A percentile compares a stretch with the other conserved stretches of the same genome.
phyloP scores from a whole-genome alignment of 2,329 filamentous ascomycete genomes.

The Aspergillus versicolor region DNA sequence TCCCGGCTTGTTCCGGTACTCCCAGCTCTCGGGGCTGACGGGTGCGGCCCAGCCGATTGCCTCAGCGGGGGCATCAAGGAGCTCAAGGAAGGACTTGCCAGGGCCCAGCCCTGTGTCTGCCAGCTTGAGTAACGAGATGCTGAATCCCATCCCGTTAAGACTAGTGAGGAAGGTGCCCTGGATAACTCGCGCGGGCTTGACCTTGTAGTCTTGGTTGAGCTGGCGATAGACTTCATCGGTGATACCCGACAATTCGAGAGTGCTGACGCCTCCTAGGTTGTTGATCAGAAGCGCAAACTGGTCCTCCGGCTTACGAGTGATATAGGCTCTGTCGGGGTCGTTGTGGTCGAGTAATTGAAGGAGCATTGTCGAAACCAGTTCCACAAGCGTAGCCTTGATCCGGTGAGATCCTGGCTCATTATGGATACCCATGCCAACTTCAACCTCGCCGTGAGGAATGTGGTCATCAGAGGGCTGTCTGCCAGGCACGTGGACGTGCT shows the following conservation, averaged over 20 bases:
- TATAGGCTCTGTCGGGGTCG: conserved; percentile 64
- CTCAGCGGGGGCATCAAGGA: conserved; percentile 67
- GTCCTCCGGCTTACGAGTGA: conserved; percentile 57
- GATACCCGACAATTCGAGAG: conserved; percentile 66
- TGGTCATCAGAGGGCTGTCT: conserved; percentile 58
- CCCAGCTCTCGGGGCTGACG: conserved; percentile 60
- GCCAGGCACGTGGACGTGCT: conserved; percentile 92
- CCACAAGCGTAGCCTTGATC: conserved; percentile 49
- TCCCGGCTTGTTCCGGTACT: conserved; percentile 42
- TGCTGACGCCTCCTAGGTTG: conserved; percentile 68
- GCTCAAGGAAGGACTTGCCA: conserved; percentile 59
- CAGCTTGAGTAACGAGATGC: conserved; percentile 64
- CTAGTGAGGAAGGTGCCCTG: conserved; percentile 71
- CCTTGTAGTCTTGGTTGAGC: conserved; percentile 57
- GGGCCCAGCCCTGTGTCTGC: conserved; percentile 57
- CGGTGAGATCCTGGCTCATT: conserved; percentile 61
- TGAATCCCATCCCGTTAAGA: conserved; percentile 70
- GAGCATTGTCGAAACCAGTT: conserved; percentile 62
- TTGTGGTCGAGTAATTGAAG: conserved; percentile 61
- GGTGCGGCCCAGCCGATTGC: conserved; percentile 67
- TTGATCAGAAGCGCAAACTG: conserved; percentile 66
- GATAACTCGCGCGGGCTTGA: conserved; percentile 62
- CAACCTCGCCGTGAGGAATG: conserved; percentile 55
- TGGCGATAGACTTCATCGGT: conserved; percentile 65
- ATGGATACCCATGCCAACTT: conserved; percentile 73